Conservation (phyloP, 169 alveolate genomes). For the Babesia gibsoni region DNA sequence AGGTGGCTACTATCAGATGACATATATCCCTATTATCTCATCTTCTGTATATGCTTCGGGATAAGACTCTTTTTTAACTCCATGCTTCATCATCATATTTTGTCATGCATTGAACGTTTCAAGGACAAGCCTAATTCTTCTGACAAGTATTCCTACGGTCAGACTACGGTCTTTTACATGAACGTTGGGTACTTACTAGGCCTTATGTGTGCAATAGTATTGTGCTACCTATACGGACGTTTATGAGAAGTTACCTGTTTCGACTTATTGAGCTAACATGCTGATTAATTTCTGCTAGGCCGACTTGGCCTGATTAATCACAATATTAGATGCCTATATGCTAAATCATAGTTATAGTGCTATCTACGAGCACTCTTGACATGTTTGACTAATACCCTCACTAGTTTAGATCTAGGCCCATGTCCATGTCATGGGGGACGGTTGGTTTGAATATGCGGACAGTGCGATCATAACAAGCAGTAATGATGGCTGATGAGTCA, state of each 20-base stretch:
- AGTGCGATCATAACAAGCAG: slow-evolving; percentile 76
- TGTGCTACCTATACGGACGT: background rate
- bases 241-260: too few relatives aligned
- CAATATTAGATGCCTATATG: background rate
- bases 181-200: slow-evolving; percentile 16
- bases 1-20: too few relatives aligned
- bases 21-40: too few relatives aligned
- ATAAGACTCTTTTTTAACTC: background rate
- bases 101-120: slow-evolving; percentile 9
- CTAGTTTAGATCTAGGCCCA: background rate
- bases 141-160: background rate
- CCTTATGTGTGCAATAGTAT: background rate
- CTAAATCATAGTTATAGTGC: background rate
- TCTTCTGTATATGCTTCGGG: slow-evolving; percentile 8
- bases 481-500: slow-evolving; percentile 66
- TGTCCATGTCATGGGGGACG: slow-evolving; percentile 20
- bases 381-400: background rate
- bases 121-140: background rate
- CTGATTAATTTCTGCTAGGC: too few relatives aligned
- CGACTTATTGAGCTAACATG: too few relatives aligned
- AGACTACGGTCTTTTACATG: slow-evolving; percentile 18
- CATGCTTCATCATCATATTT: slow-evolving; percentile 6
- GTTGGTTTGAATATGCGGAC: slow-evolving; percentile 67
- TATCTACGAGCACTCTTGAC: background rate
- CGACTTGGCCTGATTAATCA: too few relatives aligned